Conservation (phyloP, 345 rosid genomes). For the Turritis glabra region DNA sequence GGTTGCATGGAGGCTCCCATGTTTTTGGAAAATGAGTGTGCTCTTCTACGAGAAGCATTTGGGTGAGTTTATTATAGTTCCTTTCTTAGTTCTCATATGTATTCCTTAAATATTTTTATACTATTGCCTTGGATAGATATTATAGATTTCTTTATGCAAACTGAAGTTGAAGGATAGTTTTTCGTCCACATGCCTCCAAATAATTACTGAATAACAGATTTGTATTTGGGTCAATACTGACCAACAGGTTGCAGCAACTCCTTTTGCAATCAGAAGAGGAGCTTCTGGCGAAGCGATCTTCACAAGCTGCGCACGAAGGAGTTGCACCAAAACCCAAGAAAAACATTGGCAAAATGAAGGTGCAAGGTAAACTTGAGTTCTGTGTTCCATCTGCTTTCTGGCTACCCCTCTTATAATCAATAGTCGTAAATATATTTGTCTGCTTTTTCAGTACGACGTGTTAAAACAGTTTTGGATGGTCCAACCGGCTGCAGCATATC, state of each 20-base stretch:
- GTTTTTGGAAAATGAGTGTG: slow-evolving; percentile 94
- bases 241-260: slow-evolving; percentile 65
- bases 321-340: slow-evolving; percentile 77
- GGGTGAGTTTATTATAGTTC: slow-evolving; percentile 51
- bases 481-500: slow-evolving; percentile 84
- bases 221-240: not conserved
- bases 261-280: slow-evolving; percentile 97
- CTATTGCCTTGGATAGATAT: not conserved
- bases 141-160: not conserved
- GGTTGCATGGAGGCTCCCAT: slow-evolving; percentile 98
- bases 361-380: slow-evolving; percentile 64
- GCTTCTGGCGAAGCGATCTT: slow-evolving; percentile 61
- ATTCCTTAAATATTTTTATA: not conserved
- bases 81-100: not conserved
- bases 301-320: slow-evolving; percentile 61
- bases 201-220: not conserved
- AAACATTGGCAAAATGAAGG: slow-evolving; percentile 87
- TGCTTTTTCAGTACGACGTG: slow-evolving; percentile 74
- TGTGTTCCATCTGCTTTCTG: slow-evolving; percentile 19
- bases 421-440: slow-evolving; percentile 4
- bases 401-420: slow-evolving; percentile 3
- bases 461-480: slow-evolving; percentile 71
- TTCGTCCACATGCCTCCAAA: slow-evolving; percentile 16
- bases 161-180: slow-evolving; percentile 6
- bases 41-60: slow-evolving; percentile 78